Base-by-base conservation (phyloP, 495 filamentous ascomycete species). In the Neurospora africana region DNA sequence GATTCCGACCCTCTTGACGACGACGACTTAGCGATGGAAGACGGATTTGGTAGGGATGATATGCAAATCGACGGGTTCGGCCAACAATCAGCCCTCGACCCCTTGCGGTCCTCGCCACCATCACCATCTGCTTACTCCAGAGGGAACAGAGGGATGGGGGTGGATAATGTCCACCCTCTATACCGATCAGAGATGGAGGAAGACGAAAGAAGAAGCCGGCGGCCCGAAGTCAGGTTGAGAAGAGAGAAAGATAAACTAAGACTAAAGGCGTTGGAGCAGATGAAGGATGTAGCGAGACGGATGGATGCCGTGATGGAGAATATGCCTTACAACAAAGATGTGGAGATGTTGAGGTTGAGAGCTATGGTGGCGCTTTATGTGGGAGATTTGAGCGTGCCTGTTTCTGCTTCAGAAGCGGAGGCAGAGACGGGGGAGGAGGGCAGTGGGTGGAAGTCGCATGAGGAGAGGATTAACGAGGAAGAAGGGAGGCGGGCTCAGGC, bases 321-420 rank as follows among this genome's bases (percentile, higher is more conserved):
- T 33, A 84, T 86, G 38, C 91, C 92, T 1, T 93, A 88, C 76
- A 87, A 86, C 2, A 84, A 87, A 61, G 86, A 86, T 58, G 72
- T 82, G 11, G 83, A 84, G 68, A 77, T 95, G 69, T 81, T 91
- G 40, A 79, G 88, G 70, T 80, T 94, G 11, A 81, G 90, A 58
- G 91, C 83, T 10, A 92, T 91, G 87, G 81, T 92, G 9, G 87
- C 84, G 11, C 79, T 92, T 36, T 94, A 90, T 86, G 82, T 92
- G 30, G 87, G 81, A 3, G 91, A 94, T 74, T 77, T 95, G 69
- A 71, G 67, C 17, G 68, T 84, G 69, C 77, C 82, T 8, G 53
- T 33, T 27, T 58, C 21, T 58, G 47, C 23, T 58, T 41, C 43
- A 3, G 43, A 9, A 21, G n/a, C n/a, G n/a, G n/a, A n/a, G n/a